phyloP scores from a whole-genome alignment of 306 rosid species.

The Carpinus viminea region DNA sequence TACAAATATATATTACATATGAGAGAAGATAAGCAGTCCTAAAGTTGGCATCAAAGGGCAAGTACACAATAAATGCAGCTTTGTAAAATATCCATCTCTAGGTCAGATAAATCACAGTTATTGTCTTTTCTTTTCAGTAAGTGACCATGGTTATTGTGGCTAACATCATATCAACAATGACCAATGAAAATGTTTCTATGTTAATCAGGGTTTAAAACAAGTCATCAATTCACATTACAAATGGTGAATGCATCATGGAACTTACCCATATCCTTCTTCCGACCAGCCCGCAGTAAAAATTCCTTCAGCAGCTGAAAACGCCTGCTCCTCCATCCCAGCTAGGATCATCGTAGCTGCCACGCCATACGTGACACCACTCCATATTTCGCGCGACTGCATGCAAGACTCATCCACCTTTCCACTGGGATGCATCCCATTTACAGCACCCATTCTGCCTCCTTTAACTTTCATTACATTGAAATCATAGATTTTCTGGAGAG shows the following conservation, averaged over 20 bases:
- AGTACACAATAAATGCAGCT: neutral
- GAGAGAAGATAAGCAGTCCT: neutral
- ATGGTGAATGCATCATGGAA: conserved; percentile 12
- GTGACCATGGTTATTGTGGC: neutral
- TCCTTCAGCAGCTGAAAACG: conserved; percentile 87
- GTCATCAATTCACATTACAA: neutral
- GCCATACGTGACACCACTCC: conserved; percentile 94
- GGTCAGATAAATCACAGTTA: neutral
- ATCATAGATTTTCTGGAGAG: conserved; percentile 78
- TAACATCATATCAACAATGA: neutral
- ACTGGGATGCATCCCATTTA: conserved; percentile 93
- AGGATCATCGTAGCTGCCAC: conserved; percentile 95
- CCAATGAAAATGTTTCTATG: neutral
- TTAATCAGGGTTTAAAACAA: neutral
- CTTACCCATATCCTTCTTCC: conserved; percentile 96
- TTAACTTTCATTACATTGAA: conserved; percentile 90
- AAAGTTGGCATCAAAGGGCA: neutral
- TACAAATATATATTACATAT: too few species aligned
- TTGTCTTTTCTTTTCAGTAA: neutral
- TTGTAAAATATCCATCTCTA: neutral
- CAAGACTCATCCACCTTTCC: conserved; percentile 98
- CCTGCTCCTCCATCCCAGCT: conserved; percentile 94
- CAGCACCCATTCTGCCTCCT: conserved; percentile 98
- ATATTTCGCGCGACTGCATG: conserved; percentile 98
- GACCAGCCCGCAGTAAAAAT: conserved; percentile 94